Evolutionary conservation across 768 basidiomycete species (phyloP).

Genomic region (Trametes cubensis): DNA sequence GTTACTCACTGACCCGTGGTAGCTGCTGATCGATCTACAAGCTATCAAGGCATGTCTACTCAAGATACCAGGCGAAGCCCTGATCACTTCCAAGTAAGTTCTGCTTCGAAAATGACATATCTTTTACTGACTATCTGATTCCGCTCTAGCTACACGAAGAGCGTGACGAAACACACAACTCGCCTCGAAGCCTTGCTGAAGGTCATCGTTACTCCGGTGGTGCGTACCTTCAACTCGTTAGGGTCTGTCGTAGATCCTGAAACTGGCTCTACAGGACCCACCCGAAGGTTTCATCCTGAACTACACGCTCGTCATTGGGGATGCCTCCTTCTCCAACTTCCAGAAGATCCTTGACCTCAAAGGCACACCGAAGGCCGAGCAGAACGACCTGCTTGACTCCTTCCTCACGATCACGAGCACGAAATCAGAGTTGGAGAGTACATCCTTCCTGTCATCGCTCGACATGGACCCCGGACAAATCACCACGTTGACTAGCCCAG

Average conservation of each 20-base stretch:
- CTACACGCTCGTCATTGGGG: slow-evolving; percentile 92
- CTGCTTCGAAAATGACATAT: slow-evolving; percentile 9
- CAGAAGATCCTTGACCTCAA: slow-evolving; percentile 99
- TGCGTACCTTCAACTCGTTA: slow-evolving; percentile 40
- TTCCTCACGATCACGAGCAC: slow-evolving; percentile 94
- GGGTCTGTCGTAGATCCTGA: neutral
- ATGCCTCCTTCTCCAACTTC: slow-evolving; percentile 95
- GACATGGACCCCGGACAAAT: slow-evolving; percentile 89
- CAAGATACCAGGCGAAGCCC: slow-evolving; percentile 77
- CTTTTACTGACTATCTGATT: slow-evolving; percentile 14
- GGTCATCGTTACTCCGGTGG: slow-evolving; percentile 91
- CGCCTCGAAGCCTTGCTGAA: slow-evolving; percentile 91
- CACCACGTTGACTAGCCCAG: slow-evolving; percentile 65
- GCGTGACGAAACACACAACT: slow-evolving; percentile 77
- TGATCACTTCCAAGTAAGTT: slow-evolving; percentile 56
- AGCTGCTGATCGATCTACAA: slow-evolving; percentile 92
- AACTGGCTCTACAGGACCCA: slow-evolving; percentile 63
- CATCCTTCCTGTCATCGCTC: slow-evolving; percentile 89
- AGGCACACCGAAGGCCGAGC: slow-evolving; percentile 82
- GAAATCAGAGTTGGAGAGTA: slow-evolving; percentile 82
- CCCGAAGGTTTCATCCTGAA: slow-evolving; percentile 94
- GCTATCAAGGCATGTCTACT: slow-evolving; percentile 79
- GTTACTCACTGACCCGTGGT: neutral
- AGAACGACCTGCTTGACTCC: slow-evolving; percentile 87
- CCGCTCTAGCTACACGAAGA: slow-evolving; percentile 70